These are phyloP conservation scores for Nosema granulosis DNA, from an alignment of 371 early-diverging fungal genomes.

Conservation along the genomic window DNA sequence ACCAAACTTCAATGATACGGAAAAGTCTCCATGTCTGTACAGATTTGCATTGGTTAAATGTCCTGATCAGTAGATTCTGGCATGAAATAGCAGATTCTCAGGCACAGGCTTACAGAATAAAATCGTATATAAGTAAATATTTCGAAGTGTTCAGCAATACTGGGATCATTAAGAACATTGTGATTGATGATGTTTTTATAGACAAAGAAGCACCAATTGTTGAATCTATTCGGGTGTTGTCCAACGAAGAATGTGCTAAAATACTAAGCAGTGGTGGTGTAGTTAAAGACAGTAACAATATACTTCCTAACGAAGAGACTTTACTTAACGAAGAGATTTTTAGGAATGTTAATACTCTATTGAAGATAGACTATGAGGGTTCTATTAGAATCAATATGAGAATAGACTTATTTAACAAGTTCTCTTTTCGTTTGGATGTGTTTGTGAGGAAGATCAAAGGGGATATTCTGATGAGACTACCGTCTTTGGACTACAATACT, in stretches of 20 bases:
- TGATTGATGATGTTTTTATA: slow-evolving; percentile 56
- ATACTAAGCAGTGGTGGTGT: background rate
- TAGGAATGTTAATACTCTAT: slow-evolving; percentile 51
- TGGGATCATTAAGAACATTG: slow-evolving; percentile 53
- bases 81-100: slow-evolving; percentile 52
- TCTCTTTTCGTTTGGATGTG: slow-evolving; percentile 46
- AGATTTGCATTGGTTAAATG: slow-evolving; percentile 63
- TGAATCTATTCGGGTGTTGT: slow-evolving; percentile 48
- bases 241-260: slow-evolving; percentile 42
- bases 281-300: slow-evolving; percentile 22
- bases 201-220: slow-evolving; percentile 63
- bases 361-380: slow-evolving; percentile 54
- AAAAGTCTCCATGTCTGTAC: slow-evolving; percentile 45
- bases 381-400: slow-evolving; percentile 52
- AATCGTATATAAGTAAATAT: slow-evolving; percentile 48
- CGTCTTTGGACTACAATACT: slow-evolving; percentile 62
- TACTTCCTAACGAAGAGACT: background rate
- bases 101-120: slow-evolving; percentile 58
- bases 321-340: slow-evolving; percentile 21
- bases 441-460: slow-evolving; percentile 56
- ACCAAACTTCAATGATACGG: slow-evolving; percentile 8
- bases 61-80: slow-evolving; percentile 60
- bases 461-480: slow-evolving; percentile 58
- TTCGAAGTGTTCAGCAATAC: slow-evolving; percentile 43
- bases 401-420: slow-evolving; percentile 56